These are phyloP conservation scores for Kodamaea alishanica DNA, from an alignment of 1,139 yeast genomes.

Conservation along the genomic window DNA sequence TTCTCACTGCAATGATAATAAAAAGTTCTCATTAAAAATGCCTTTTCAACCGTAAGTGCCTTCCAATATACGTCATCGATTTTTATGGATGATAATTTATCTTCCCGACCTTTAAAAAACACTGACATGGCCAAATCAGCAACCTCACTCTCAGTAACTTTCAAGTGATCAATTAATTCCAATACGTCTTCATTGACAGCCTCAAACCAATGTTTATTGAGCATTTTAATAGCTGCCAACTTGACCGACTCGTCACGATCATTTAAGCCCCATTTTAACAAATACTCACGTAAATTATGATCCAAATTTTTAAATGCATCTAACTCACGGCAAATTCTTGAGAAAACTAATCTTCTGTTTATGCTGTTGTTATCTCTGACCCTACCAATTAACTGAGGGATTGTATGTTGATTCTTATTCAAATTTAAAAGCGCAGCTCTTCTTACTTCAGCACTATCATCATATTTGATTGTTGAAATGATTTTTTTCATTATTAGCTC, in stretches of 20 bases:
- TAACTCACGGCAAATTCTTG: constrained; percentile 64
- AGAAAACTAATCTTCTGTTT: constrained; percentile 70
- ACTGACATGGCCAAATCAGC: constrained; percentile 66
- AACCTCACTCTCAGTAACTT: constrained; percentile 60
- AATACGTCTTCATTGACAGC: constrained; percentile 66
- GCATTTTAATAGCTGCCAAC: constrained; percentile 67
- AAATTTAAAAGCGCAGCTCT: constrained; percentile 77
- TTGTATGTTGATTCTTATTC: constrained; percentile 50
- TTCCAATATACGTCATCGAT: constrained; percentile 66
- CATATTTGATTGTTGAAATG: constrained; percentile 60
- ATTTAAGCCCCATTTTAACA: constrained; percentile 79
- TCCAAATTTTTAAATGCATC: constrained; percentile 65
- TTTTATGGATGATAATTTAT: constrained; percentile 52
- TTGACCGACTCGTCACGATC: constrained; percentile 79
- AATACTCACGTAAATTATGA: constrained; percentile 56
- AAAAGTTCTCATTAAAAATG: constrained; percentile 67
- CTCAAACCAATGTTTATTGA: constrained; percentile 70
- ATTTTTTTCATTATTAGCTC: constrained; percentile 46
- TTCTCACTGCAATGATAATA: constrained; percentile 60
- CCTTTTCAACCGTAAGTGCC: constrained; percentile 67
- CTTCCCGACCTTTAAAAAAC: constrained; percentile 61
- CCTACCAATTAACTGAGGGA: constrained; percentile 66
- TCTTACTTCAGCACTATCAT: constrained; percentile 85
- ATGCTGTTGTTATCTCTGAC: constrained; percentile 75
- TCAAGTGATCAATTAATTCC: constrained; percentile 66